Conservation (phyloP, 495 filamentous ascomycete genomes). For the Talaromyces wortmannii region DNA sequence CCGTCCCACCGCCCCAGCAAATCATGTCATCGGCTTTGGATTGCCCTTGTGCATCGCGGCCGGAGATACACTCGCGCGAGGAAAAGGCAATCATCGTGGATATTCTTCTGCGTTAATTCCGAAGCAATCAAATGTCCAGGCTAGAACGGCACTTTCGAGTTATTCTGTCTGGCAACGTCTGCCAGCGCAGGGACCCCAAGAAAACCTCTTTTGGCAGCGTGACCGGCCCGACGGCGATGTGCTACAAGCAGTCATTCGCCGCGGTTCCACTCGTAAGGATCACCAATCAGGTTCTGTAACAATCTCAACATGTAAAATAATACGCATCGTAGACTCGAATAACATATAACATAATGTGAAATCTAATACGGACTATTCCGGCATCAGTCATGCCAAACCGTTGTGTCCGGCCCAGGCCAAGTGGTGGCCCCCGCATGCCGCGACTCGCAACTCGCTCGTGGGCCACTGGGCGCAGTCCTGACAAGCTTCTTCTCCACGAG, state of each 20-base stretch:
- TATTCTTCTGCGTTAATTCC: background rate
- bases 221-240: background rate
- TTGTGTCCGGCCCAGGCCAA: background rate
- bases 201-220: background rate
- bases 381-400: background rate
- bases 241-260: background rate
- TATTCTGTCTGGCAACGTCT: background rate
- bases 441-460: background rate
- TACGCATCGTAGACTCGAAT: background rate
- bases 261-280: background rate
- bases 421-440: too few relatives aligned
- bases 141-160: too few relatives aligned
- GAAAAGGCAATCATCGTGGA: background rate
- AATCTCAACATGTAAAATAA: background rate
- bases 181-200: background rate
- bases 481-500: background rate
- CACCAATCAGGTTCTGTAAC: too few relatives aligned
- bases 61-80: background rate
- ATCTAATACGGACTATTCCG: too few relatives aligned
- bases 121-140: too few relatives aligned
- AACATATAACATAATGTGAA: background rate
- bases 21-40: background rate
- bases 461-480: background rate
- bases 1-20: background rate
- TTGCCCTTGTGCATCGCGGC: background rate